phyloP scores from a whole-genome alignment of 345 rosid species.

The Pugionium dolabratum region DNA sequence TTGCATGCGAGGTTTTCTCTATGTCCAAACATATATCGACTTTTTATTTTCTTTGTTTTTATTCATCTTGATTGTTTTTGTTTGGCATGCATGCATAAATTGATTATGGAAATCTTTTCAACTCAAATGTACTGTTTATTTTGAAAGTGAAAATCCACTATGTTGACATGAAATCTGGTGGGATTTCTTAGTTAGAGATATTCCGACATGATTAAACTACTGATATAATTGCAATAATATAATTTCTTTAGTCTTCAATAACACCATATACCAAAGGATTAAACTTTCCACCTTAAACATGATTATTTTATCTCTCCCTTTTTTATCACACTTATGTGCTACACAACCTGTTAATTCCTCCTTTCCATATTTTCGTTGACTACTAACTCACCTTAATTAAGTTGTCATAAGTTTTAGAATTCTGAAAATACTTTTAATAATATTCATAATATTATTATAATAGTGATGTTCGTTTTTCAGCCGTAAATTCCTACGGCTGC shows the following conservation, averaged over 20 bases:
- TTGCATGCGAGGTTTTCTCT: too few relatives aligned
- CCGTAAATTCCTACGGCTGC: too few relatives aligned
- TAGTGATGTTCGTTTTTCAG: too few relatives aligned
- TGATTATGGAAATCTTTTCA: slow-evolving; percentile 24
- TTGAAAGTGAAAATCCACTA: not conserved
- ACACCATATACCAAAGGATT: slow-evolving; percentile 7
- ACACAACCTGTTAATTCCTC: not conserved
- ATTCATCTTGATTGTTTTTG: slow-evolving; percentile 35
- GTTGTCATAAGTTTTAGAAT: not conserved
- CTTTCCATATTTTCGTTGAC: slow-evolving; percentile 9
- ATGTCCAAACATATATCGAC: too few relatives aligned
- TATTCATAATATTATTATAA: too few relatives aligned
- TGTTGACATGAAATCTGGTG: slow-evolving; percentile 30
- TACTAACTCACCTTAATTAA: slow-evolving; percentile 1
- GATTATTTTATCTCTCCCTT: slow-evolving; percentile 29
- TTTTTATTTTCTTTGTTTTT: slow-evolving; percentile 4
- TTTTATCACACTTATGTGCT: slow-evolving; percentile 25
- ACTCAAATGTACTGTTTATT: slow-evolving; percentile 11
- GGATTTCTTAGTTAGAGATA: slow-evolving; percentile 28
- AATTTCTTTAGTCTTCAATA: slow-evolving; percentile 17
- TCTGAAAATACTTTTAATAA: not conserved
- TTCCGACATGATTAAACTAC: slow-evolving; percentile 40
- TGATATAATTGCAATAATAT: slow-evolving; percentile 33
- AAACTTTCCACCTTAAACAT: slow-evolving; percentile 29
- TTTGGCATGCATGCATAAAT: slow-evolving; percentile 40